Base-by-base conservation (phyloP, 371 early-diverging fungal genomes). In the Dinochytrium kinnereticum region DNA sequence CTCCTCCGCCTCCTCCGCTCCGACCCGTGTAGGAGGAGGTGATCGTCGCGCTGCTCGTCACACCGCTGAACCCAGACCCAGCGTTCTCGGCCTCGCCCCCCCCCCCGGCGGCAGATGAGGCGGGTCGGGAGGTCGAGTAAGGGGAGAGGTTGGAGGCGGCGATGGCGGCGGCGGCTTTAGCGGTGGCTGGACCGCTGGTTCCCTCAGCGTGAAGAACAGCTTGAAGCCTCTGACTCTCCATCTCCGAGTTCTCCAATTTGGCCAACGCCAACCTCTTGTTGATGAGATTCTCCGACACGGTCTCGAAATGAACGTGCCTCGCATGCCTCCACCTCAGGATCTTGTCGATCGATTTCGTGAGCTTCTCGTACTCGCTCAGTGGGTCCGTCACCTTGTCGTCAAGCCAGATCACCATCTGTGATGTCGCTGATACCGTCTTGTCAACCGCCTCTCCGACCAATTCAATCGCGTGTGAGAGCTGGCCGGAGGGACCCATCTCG, bases 361-460 rank as follows among this genome's bases (percentile, higher is more conserved):
- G 93, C 82, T 94, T 94, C 24, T 90, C 86, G 77, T 98, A 95
- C 77, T 96, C 95, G 72, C 92, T 93, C 66, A 96, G 82, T 1
- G 92, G 93, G 69, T 95, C 95, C 28, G 91, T 85, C 65, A 95
- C 89, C 51, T 88, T 88, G n/a, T 90, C 86, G 67, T 96, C 97
- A 70, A 96, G 73, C 24, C 31, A n/a, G 10, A 2, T 85, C 71
- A 49, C 88, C 86, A 98, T 86, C 36, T 87, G 82, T 30, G 87
- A 87, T 5, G 92, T 92, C 30, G 92, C 89, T 34, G 92, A 87
- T 72, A 90, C 93, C 3, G 92, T 90, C 28, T 90, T 86, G 79
- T 98, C 98, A 0, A 95, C 89, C 5, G 97, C 95, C 76, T 94
- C 93, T 0, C 97, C 98, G 49, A 94, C 84, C 71, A 91, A 89